Evolutionary conservation across 2,329 filamentous ascomycete genomes (phyloP), one percentile per base, ranked within the genome.

Genomic region (Esteya vermicola): DNA sequence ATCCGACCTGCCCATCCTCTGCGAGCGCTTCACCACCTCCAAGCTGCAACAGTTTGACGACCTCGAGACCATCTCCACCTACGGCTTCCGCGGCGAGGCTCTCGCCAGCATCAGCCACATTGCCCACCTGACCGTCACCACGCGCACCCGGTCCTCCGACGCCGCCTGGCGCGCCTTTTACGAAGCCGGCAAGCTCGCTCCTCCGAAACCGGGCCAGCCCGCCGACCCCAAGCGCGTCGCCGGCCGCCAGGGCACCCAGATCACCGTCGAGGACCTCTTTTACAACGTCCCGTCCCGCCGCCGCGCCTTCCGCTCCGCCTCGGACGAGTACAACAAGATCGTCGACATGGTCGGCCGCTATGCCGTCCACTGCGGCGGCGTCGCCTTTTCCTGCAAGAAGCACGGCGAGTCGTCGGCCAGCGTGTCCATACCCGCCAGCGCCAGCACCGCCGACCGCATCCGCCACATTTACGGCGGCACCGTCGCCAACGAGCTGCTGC

Each of bases 21-120:
- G 91, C 54, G 86, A 96, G 57, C 78, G 91, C 38, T 95, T 95
- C 56, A 98, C 91, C 9, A 98, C 91, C 0, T 96, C 89, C 12
- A 98, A 98, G 57, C 70, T 98, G 43, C 86, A 91, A 50, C 75
- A 76, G 6, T 98, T 98, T 50, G 89, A 96, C 57, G 91, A 98
- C 56, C 67, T 98, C 36, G 76, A 76, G 31, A 83, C 79, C 5
- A 96, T 98, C 48, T 80, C 78, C 38, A 96, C 91, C 1, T 98
- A 98, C 57, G 91, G 91, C n/a, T 98, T 98, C 54, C 81, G 91
- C 39, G 91, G 91, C 41, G 91, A 98, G 60, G 91, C 91, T 4
- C 64, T 98, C 40, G 91, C 91, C 13, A 96, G 91, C 60, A 98
- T 98, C 57, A 96, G 89, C 54, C 91, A 98, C 56, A 95, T 98